A percentile compares a stretch with the other conserved stretches of the same genome.
phyloP scores from a whole-genome alignment of 1,284 basidiomycete genomes.

The Fomitiporia mediterranea region DNA sequence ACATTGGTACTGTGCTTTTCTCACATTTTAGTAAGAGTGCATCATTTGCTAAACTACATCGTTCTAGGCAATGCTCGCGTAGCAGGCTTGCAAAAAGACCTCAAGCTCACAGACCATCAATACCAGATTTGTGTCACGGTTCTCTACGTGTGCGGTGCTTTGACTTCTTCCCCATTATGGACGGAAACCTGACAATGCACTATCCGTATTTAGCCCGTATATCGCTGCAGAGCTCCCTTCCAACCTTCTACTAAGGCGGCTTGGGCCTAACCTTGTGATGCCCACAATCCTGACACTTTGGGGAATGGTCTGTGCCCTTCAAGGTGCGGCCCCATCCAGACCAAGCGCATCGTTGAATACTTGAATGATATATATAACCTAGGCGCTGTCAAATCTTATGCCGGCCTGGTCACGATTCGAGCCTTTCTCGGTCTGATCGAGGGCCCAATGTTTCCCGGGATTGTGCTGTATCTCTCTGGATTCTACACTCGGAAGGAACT shows the following conservation, averaged over 20 bases:
- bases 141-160: constrained; percentile 41
- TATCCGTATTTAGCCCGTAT: constrained; percentile 42
- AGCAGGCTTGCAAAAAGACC: constrained; percentile 50
- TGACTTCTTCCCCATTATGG: constrained; percentile 11
- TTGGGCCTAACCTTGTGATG: constrained; percentile 54
- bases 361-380: constrained; percentile 5
- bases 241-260: constrained; percentile 49
- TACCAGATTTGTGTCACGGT: constrained; percentile 51
- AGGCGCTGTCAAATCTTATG: constrained; percentile 52
- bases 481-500: constrained; percentile 56
- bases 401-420: constrained; percentile 51
- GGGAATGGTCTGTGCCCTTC: constrained; percentile 51
- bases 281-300: constrained; percentile 53
- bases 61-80: constrained; percentile 46
- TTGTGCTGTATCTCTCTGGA: constrained; percentile 52
- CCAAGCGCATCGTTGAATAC: neutral
- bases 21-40: neutral
- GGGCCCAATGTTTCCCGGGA: constrained; percentile 55
- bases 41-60: neutral
- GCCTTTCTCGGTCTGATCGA: constrained; percentile 64
- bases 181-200: constrained; percentile 1
- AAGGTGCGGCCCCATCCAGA: constrained; percentile 34
- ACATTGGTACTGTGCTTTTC: constrained; percentile 32
- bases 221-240: constrained; percentile 55
- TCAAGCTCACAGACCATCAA: constrained; percentile 48